Evolutionary conservation across 2,329 filamentous ascomycete genomes (phyloP).

Genomic region (Cephalotrichum gorgonifer): DNA sequence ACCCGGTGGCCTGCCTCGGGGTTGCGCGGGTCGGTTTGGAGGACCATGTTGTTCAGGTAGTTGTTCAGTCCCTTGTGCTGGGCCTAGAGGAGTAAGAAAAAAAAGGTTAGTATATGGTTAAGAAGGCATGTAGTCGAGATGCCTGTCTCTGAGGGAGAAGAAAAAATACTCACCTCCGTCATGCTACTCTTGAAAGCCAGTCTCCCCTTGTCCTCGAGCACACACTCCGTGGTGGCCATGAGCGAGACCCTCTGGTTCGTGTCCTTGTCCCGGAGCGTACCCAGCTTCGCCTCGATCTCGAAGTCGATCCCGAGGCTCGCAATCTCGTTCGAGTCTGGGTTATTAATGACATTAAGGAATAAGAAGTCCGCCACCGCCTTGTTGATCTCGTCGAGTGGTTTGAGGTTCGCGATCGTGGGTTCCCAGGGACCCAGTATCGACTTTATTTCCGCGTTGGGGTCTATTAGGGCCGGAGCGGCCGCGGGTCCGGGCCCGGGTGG

Average conservation of each 20-base stretch:
- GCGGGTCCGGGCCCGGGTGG: slow-evolving; percentile 5
- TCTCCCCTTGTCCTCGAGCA: slow-evolving; percentile 51
- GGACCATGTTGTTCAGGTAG: slow-evolving; percentile 64
- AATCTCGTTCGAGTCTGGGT: slow-evolving; percentile 55
- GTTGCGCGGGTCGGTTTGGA: slow-evolving; percentile 45
- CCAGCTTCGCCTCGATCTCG: slow-evolving; percentile 92
- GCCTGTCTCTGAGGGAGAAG: neutral
- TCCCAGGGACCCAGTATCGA: slow-evolving; percentile 49
- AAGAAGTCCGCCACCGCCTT: slow-evolving; percentile 73
- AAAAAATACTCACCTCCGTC: slow-evolving; percentile 60
- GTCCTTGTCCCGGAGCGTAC: slow-evolving; percentile 65
- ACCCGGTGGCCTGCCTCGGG: slow-evolving; percentile 40
- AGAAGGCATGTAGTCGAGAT: no score
- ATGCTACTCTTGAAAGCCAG: slow-evolving; percentile 78
- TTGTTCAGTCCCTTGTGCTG: slow-evolving; percentile 80
- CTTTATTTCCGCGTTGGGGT: slow-evolving; percentile 8
- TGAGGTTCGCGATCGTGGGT: slow-evolving; percentile 55
- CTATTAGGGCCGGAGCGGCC: slow-evolving; percentile 7
- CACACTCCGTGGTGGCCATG: slow-evolving; percentile 58
- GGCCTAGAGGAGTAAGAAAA: slow-evolving; percentile 29
- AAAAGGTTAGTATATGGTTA: neutral
- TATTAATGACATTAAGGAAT: slow-evolving; percentile 58
- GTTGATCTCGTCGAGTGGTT: slow-evolving; percentile 65
- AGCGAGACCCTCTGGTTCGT: slow-evolving; percentile 59
- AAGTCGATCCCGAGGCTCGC: slow-evolving; percentile 59